Evolutionary conservation across 495 filamentous ascomycete species (phyloP).

Genomic region (Amniculicola lignicola): DNA sequence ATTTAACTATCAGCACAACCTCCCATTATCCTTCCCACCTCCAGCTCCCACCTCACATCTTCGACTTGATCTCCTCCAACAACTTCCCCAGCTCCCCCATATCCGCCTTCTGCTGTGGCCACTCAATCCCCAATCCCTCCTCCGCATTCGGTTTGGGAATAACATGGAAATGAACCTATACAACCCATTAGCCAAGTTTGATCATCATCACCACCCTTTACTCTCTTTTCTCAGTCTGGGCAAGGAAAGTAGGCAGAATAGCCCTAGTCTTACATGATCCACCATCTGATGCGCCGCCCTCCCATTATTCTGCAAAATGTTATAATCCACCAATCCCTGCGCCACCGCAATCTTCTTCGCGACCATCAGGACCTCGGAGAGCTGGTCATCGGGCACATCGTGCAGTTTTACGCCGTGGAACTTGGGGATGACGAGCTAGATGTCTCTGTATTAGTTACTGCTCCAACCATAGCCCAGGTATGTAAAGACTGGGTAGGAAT

Average conservation of each 20-base stretch:
- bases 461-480: not conserved
- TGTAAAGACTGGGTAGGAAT: not conserved
- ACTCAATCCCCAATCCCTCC: slow-evolving; percentile 76
- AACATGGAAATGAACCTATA: slow-evolving; percentile 88
- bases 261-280: slow-evolving; percentile 64
- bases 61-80: slow-evolving; percentile 77
- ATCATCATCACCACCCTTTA: not conserved
- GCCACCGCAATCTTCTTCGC: slow-evolving; percentile 83
- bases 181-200: not conserved
- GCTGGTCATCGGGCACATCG: slow-evolving; percentile 87
- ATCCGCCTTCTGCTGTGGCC: slow-evolving; percentile 73
- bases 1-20: not conserved
- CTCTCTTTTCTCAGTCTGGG: not conserved
- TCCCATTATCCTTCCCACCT: not conserved
- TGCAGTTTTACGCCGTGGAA: slow-evolving; percentile 87
- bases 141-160: slow-evolving; percentile 90
- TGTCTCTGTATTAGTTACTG: not conserved
- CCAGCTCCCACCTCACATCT: slow-evolving; percentile 62
- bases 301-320: slow-evolving; percentile 97
- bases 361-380: slow-evolving; percentile 80
- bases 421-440: slow-evolving; percentile 92
- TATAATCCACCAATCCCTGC: slow-evolving; percentile 74
- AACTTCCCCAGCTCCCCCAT: slow-evolving; percentile 82
- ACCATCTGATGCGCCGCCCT: slow-evolving; percentile 90
- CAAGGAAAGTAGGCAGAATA: no score